Evolutionary conservation across 2,329 filamentous ascomycete species (phyloP).

Genomic region (Gliomastix tumulicola): DNA sequence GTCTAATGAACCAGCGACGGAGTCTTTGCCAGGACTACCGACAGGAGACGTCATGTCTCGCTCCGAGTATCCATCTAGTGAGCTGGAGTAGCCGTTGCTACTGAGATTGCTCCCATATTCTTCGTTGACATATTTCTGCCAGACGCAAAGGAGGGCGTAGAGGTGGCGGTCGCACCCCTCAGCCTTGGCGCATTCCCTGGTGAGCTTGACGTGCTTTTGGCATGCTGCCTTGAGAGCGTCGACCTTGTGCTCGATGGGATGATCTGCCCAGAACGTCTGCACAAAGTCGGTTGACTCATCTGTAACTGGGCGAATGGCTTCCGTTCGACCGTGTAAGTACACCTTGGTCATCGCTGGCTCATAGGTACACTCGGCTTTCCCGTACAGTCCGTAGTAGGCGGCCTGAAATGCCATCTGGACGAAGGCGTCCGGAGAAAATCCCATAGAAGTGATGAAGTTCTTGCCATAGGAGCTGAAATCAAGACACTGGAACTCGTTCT

Average conservation of each 20-base stretch:
- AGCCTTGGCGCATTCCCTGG: slow-evolving; percentile 80
- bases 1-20: slow-evolving; percentile 24
- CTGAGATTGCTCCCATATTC: slow-evolving; percentile 42
- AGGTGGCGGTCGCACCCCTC: slow-evolving; percentile 89
- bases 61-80: slow-evolving; percentile 40
- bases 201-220: slow-evolving; percentile 71
- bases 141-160: slow-evolving; percentile 89
- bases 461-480: slow-evolving; percentile 89
- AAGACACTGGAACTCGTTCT: slow-evolving; percentile 91
- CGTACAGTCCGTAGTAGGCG: slow-evolving; percentile 94
- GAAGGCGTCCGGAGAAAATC: slow-evolving; percentile 94
- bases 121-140: slow-evolving; percentile 82
- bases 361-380: slow-evolving; percentile 88
- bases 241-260: slow-evolving; percentile 74
- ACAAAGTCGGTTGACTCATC: slow-evolving; percentile 82
- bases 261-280: slow-evolving; percentile 90
- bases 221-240: slow-evolving; percentile 79
- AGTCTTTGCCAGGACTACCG: slow-evolving; percentile 47
- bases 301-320: slow-evolving; percentile 83
- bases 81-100: slow-evolving; percentile 59
- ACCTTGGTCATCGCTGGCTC: slow-evolving; percentile 98
- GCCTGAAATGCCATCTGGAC: slow-evolving; percentile 99
- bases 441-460: slow-evolving; percentile 96
- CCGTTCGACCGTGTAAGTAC: slow-evolving; percentile 87
- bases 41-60: slow-evolving; percentile 33